Base-by-base conservation (phyloP, 495 filamentous ascomycete species). In the Letharia columbiana region DNA sequence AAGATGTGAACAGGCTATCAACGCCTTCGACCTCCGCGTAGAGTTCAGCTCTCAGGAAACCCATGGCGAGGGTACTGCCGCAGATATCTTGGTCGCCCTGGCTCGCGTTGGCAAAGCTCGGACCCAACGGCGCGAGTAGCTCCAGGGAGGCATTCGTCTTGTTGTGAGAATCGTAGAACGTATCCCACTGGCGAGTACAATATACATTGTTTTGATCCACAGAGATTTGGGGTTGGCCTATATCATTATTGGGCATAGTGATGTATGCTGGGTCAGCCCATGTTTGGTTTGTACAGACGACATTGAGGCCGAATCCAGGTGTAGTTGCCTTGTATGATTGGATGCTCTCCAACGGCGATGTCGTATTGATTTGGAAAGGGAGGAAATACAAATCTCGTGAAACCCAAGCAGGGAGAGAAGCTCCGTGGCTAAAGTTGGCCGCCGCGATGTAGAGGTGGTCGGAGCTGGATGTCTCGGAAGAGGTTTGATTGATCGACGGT, bases 351-450 rank as follows among this genome's bases (percentile, higher is more conserved):
- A 15, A 17, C 13, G 39, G 12, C 10, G 44, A 28, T 4, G 40
- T 50, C 31, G 13, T 63, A 41, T 57, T 66, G 20, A 72, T 13
- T 11, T 59, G 40, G 58, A 80, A 76, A 4, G 79, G 78, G 0
- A 77, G 39, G 45, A 76, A 82, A 15, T 73, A 73, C 41, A 62
- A 68, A 0, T 70, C 54, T 0, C 62, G 35, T 15, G 76, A 67
- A 3, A 71, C 71, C 80, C 79, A 79, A 9, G 75, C 58, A 23
- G 78, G 74, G 15, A 80, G 68, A 8, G 63, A 50, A 4, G 73
- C 71, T 0, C 60, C 64, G 1, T 71, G 49, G 15, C 72, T 73
- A 2, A 76, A 4, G 63, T 79, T 81, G 4, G 79, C 69, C 52
- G 65, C 71, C 0, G 69, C 67, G 17, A 71, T 66, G 44, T 72